phyloP scores from a whole-genome alignment of 257 asterid species.

The Fraxinus anomala region DNA sequence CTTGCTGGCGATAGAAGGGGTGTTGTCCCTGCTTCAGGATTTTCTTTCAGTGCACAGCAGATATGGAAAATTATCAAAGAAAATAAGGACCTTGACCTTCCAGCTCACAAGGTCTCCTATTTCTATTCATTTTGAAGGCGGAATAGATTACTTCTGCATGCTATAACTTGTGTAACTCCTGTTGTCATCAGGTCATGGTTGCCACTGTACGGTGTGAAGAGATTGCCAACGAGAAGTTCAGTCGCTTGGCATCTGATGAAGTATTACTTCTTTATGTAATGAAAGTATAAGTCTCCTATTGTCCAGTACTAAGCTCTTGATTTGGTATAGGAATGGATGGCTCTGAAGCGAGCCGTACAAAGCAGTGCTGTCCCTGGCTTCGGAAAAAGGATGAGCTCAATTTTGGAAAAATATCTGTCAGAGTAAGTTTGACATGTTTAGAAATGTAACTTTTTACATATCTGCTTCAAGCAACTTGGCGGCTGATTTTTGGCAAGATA shows the following conservation, averaged over 20 bases:
- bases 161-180: slow-evolving; percentile 9
- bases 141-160: background rate
- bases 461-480: background rate
- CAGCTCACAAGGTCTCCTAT: slow-evolving; percentile 49
- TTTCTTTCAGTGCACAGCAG: slow-evolving; percentile 47
- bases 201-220: slow-evolving; percentile 67
- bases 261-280: slow-evolving; percentile 31
- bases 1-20: slow-evolving; percentile 63
- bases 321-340: slow-evolving; percentile 44
- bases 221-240: slow-evolving; percentile 53
- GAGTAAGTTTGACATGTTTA: slow-evolving; percentile 39
- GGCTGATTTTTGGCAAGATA: slow-evolving; percentile 3
- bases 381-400: slow-evolving; percentile 50
- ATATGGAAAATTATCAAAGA: slow-evolving; percentile 60
- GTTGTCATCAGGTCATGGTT: slow-evolving; percentile 52
- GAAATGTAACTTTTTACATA: background rate
- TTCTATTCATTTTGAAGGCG: slow-evolving; percentile 5
- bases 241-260: slow-evolving; percentile 40
- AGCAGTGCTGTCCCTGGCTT: slow-evolving; percentile 42
- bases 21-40: slow-evolving; percentile 61
- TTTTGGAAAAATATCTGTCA: slow-evolving; percentile 46
- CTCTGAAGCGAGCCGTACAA: slow-evolving; percentile 47
- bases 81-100: slow-evolving; percentile 67
- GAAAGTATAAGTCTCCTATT: background rate
- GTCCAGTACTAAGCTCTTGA: slow-evolving; percentile 17